These are phyloP conservation scores for Beauveria australis DNA, from an alignment of 2,329 filamentous ascomycete genomes.

Conservation along the genomic window DNA sequence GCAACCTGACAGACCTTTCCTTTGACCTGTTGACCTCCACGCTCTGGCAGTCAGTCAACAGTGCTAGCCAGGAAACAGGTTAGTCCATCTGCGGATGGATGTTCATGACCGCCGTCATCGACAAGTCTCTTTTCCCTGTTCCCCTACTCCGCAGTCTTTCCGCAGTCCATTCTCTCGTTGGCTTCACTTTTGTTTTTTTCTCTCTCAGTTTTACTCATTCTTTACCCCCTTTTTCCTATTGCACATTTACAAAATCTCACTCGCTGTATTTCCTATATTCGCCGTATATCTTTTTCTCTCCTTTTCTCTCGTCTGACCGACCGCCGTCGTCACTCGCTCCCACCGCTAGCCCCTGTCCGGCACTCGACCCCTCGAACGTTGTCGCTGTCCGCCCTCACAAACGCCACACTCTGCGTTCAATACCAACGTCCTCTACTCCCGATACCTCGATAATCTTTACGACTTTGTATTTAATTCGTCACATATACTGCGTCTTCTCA, in stretches of 20 bases:
- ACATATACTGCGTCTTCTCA: background rate
- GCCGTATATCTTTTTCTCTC: background rate
- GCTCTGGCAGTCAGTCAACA: too few relatives aligned
- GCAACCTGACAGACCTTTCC: too few relatives aligned
- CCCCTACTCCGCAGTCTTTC: background rate
- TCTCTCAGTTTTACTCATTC: background rate
- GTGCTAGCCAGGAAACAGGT: too few relatives aligned
- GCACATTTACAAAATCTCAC: background rate
- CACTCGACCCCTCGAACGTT: constrained; percentile 5
- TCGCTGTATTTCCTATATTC: background rate
- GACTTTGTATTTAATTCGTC: background rate
- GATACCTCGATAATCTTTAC: background rate
- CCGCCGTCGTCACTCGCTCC: background rate
- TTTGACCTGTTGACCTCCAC: too few relatives aligned
- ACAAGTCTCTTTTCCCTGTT: background rate
- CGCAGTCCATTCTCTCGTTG: background rate
- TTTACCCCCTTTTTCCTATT: background rate
- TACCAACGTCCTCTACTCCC: background rate
- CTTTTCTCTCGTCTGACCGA: background rate
- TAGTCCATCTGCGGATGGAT: background rate
- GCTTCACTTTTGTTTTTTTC: background rate
- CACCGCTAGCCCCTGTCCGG: background rate
- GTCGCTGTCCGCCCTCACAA: background rate
- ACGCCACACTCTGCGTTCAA: background rate
- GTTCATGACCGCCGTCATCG: too few relatives aligned